phyloP scores from a whole-genome alignment of 805 yeast species.

The Ogataea zsoltii region DNA sequence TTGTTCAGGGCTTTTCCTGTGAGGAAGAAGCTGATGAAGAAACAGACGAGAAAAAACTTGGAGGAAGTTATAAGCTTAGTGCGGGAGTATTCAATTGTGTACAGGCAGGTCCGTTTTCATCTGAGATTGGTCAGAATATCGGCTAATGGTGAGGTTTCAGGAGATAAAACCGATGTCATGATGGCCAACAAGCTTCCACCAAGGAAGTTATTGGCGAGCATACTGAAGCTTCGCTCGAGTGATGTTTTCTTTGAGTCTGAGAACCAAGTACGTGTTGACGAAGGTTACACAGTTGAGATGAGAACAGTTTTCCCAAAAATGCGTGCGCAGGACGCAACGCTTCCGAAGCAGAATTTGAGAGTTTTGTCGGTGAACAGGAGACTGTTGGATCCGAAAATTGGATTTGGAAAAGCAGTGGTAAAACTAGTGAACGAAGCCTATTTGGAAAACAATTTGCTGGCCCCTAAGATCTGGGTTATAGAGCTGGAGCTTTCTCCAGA shows the following conservation, averaged over 20 bases:
- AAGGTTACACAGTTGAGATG: neutral
- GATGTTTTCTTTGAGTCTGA: conserved; percentile 19
- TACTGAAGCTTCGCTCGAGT: conserved; percentile 21
- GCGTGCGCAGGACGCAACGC: conserved; percentile 31
- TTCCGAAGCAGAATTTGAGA: conserved; percentile 25
- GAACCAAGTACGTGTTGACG: conserved; percentile 6
- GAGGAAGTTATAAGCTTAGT: conserved; percentile 28
- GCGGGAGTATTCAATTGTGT: conserved; percentile 34
- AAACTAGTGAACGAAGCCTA: conserved; percentile 30
- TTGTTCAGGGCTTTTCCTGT: conserved; percentile 37
- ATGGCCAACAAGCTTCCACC: conserved; percentile 12
- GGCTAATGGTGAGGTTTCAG: conserved; percentile 15
- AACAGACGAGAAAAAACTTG: conserved; percentile 27
- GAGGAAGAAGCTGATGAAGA: conserved; percentile 32
- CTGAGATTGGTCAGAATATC: conserved; percentile 23
- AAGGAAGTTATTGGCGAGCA: conserved; percentile 13
- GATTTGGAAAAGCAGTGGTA: conserved; percentile 34
- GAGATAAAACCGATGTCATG: conserved; percentile 12
- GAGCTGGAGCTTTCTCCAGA: conserved; percentile 24
- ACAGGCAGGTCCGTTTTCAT: conserved; percentile 34
- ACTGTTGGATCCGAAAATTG: conserved; percentile 28
- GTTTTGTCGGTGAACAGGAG: conserved; percentile 39
- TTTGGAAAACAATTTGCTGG: conserved; percentile 21
- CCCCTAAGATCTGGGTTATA: conserved; percentile 39
- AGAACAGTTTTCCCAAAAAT: conserved; percentile 32